phyloP scores from a whole-genome alignment of 768 basidiomycete genomes.

The Tricholoma terreum region DNA sequence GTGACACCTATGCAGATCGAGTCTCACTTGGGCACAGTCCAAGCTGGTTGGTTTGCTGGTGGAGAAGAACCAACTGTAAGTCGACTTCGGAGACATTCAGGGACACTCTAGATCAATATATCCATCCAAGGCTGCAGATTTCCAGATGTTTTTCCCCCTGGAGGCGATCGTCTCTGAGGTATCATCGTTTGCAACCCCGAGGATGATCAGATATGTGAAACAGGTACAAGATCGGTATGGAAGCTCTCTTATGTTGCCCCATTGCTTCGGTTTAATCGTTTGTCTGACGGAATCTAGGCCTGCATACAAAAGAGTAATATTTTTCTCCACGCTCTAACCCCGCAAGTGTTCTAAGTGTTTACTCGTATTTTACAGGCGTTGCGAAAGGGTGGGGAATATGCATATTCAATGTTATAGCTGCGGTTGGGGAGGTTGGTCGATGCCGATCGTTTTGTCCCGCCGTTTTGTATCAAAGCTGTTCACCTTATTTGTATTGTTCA shows the following conservation, averaged over 20 bases:
- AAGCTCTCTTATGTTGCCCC: not conserved
- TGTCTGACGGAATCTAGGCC: slow-evolving; percentile 2
- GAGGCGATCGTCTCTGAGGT: slow-evolving; percentile 17
- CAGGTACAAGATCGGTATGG: slow-evolving; percentile 21
- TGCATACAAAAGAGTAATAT: slow-evolving; percentile 12
- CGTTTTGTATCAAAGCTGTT: not conserved
- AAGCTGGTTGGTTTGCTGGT: slow-evolving; percentile 18
- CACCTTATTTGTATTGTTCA: not conserved
- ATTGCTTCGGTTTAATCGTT: not conserved
- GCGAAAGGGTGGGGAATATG: slow-evolving; percentile 32
- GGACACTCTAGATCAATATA: not conserved
- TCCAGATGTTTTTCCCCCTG: slow-evolving; percentile 25
- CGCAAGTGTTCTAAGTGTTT: slow-evolving; percentile 1
- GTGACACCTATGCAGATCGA: slow-evolving; percentile 14
- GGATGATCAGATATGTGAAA: slow-evolving; percentile 22
- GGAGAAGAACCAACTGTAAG: slow-evolving; percentile 17
- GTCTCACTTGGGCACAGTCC: slow-evolving; percentile 11
- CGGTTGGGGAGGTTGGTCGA: not conserved
- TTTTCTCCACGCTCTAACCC: not conserved
- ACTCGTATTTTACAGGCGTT: slow-evolving; percentile 16
- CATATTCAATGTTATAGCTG: slow-evolving; percentile 15
- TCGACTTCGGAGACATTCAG: not conserved
- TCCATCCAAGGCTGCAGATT: slow-evolving; percentile 21
- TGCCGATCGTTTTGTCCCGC: not conserved
- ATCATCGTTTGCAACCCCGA: slow-evolving; percentile 14